These are phyloP conservation scores for Raddia distichophylla DNA, from an alignment of 176 grass and related monocot species.

Conservation along the genomic window DNA sequence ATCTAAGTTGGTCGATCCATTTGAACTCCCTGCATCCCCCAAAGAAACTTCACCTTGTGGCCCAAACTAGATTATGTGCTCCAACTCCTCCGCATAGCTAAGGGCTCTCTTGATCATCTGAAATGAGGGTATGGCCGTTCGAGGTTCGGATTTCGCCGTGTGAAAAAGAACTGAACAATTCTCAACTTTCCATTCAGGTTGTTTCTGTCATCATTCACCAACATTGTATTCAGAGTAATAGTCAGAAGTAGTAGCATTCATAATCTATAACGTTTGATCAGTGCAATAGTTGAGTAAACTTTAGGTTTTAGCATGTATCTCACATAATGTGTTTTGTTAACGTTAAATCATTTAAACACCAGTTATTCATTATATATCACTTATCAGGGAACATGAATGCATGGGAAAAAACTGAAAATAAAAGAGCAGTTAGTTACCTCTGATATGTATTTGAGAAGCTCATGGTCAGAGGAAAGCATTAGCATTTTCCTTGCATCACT, in stretches of 20 bases:
- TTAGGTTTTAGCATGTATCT: neutral
- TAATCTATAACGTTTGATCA: neutral
- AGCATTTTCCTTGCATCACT: conserved; percentile 67
- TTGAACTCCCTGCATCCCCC: neutral
- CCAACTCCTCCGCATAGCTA: conserved; percentile 67
- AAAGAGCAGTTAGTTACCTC: conserved; percentile 57
- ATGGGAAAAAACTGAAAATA: neutral
- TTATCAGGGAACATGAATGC: neutral
- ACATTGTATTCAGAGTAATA: neutral
- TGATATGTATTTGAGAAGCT: conserved; percentile 73
- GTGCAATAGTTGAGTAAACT: neutral
- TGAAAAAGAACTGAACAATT: conserved; percentile 61
- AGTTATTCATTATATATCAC: neutral
- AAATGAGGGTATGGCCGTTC: conserved; percentile 45
- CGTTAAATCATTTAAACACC: neutral
- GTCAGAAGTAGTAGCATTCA: neutral
- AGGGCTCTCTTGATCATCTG: conserved; percentile 70
- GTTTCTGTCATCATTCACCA: conserved; percentile 58
- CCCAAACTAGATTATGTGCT: conserved; percentile 52
- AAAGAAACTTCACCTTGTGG: neutral
- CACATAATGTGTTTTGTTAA: neutral
- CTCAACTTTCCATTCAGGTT: conserved; percentile 74
- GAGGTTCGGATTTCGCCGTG: conserved; percentile 70
- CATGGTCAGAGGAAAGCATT: conserved; percentile 70
- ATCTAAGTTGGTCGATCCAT: neutral